Percentiles rank a stretch among this genome's conserved stretches.
Evolutionary conservation across 192 early-diverging fungal genomes (phyloP).

Genomic region (Tieghemiomyces parasiticus): DNA sequence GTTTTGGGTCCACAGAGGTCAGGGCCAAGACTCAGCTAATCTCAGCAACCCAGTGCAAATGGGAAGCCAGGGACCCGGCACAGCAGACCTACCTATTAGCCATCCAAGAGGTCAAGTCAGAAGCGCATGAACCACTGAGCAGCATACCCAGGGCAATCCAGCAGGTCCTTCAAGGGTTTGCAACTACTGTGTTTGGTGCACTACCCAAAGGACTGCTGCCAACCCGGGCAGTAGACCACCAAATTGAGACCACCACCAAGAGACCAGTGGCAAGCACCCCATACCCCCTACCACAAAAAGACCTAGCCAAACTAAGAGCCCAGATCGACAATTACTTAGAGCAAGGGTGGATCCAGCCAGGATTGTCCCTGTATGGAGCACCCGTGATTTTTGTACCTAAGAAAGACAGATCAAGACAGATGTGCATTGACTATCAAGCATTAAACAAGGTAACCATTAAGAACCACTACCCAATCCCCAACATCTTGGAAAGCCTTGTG

Average conservation of each 20-base stretch:
- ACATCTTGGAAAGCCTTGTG: constrained; percentile 27
- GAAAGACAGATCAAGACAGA: constrained; percentile 22
- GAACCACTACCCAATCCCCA: constrained; percentile 33
- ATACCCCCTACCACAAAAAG: neutral
- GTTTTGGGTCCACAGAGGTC: constrained; percentile 1
- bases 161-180: neutral
- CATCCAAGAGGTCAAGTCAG: neutral
- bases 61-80: neutral
- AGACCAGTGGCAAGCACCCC: neutral
- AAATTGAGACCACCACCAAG: neutral
- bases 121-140: neutral
- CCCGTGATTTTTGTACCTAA: constrained; percentile 26
- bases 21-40: neutral
- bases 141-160: neutral
- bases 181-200: neutral
- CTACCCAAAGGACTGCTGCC: neutral
- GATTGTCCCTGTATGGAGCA: constrained; percentile 22
- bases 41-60: neutral
- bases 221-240: neutral
- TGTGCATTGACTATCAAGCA: constrained; percentile 32
- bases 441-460: constrained; percentile 28
- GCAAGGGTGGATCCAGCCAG: constrained; percentile 19
- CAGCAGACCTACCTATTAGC: neutral
- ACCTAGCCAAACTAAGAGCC: neutral
- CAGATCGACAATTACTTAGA: neutral